These are phyloP conservation scores for Kentomonas sorsogonicus DNA, from an alignment of 208 protist species.

Conservation along the genomic window DNA sequence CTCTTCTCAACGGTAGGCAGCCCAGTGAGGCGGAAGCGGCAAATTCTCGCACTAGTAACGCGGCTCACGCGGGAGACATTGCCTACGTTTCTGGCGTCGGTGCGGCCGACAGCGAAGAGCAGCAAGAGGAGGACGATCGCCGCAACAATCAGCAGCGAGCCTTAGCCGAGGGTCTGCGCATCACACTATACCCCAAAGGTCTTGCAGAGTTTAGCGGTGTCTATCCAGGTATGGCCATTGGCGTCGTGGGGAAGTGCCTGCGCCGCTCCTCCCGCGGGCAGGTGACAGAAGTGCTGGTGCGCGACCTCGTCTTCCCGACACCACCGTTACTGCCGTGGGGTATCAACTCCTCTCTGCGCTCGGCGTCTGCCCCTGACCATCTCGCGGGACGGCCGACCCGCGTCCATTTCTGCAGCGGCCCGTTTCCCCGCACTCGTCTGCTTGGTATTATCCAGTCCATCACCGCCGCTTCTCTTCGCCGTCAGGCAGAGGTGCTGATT, in stretches of 20 bases:
- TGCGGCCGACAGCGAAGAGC: too few species aligned
- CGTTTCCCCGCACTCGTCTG: constrained; percentile 69
- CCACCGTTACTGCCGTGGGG: constrained; percentile 63
- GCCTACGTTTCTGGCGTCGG: too few species aligned
- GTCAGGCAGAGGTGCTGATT: constrained; percentile 72
- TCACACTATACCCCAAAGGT: constrained; percentile 67
- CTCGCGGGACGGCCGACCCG: constrained; percentile 18
- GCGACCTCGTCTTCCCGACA: constrained; percentile 50
- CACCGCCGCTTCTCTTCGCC: constrained; percentile 47
- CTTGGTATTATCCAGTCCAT: constrained; percentile 41
- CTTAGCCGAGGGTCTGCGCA: constrained; percentile 16
- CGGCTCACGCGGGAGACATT: neutral
- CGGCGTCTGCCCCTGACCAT: neutral
- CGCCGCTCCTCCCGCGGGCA: constrained; percentile 62
- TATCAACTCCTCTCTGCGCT: constrained; percentile 33
- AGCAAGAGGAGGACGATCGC: constrained; percentile 1
- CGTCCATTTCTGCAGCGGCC: constrained; percentile 84
- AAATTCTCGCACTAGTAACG: neutral
- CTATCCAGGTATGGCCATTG: constrained; percentile 78
- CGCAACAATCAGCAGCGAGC: constrained; percentile 3
- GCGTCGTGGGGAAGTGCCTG: constrained; percentile 73
- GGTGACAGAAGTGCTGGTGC: constrained; percentile 74
- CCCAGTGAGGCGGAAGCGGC: neutral
- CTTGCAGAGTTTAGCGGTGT: constrained; percentile 64
- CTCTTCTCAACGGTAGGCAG: constrained; percentile 6